phyloP scores from a whole-genome alignment of 2,329 filamentous ascomycete genomes.

The Berkeleyomyces rouxiae region DNA sequence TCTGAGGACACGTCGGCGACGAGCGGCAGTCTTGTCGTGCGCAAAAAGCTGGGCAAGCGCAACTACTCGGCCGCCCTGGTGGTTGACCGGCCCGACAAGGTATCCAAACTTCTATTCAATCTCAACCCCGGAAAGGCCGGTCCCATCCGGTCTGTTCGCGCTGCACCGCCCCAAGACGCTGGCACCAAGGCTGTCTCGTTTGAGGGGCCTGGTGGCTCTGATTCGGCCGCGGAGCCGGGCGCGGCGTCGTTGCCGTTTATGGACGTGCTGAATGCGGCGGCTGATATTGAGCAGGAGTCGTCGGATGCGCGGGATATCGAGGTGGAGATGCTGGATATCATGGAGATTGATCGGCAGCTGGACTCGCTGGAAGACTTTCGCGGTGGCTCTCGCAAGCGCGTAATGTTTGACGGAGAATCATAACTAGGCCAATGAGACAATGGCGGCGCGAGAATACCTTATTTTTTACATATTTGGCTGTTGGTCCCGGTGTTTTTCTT shows the following conservation, averaged over 20 bases:
- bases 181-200: constrained; percentile 12
- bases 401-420: constrained; percentile 31
- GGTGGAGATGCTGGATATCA: constrained; percentile 45
- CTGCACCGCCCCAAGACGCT: constrained; percentile 18
- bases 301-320: constrained; percentile 33
- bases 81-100: constrained; percentile 30
- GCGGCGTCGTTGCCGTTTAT: constrained; percentile 24
- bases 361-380: constrained; percentile 36
- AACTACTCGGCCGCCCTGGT: constrained; percentile 31
- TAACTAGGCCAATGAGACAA: constrained; percentile 15
- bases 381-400: constrained; percentile 32
- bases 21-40: constrained; percentile 23
- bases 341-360: constrained; percentile 46
- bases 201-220: constrained; percentile 23
- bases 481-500: background rate
- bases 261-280: constrained; percentile 34
- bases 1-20: constrained; percentile 28
- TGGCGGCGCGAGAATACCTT: constrained; percentile 10
- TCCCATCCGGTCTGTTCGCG: constrained; percentile 20
- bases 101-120: constrained; percentile 31
- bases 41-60: constrained; percentile 19
- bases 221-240: constrained; percentile 13
- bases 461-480: background rate
- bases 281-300: constrained; percentile 31
- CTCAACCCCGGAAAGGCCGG: constrained; percentile 30